These are phyloP conservation scores for Solanum sejunctum DNA, from an alignment of 257 asterid genomes.

Conservation along the genomic window DNA sequence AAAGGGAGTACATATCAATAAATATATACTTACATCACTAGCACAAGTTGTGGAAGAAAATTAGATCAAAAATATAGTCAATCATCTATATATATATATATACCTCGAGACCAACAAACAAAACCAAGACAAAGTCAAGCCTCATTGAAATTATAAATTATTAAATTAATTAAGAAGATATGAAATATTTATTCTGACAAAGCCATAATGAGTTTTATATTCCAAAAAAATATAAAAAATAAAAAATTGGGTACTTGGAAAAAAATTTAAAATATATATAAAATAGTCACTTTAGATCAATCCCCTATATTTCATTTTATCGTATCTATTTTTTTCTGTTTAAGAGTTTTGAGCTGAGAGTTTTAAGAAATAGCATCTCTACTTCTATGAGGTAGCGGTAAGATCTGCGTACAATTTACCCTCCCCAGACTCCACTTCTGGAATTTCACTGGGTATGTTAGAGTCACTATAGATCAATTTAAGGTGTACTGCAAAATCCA, in stretches of 20 bases:
- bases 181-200: neutral
- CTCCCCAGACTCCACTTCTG: too few relatives aligned
- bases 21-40: neutral
- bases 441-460: too few relatives aligned
- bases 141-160: neutral
- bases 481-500: too few relatives aligned
- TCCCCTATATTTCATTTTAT: too few relatives aligned
- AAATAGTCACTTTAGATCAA: neutral
- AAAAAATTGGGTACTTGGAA: too few relatives aligned
- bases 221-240: too few relatives aligned
- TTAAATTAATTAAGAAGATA: neutral
- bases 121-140: neutral
- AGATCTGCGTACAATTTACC: too few relatives aligned
- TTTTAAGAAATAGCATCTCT: too few relatives aligned
- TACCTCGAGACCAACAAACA: neutral
- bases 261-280: too few relatives aligned
- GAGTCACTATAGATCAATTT: neutral
- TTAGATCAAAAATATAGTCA: neutral
- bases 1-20: neutral
- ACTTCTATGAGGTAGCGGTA: too few relatives aligned
- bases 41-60: neutral
- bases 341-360: too few relatives aligned
- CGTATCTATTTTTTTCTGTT: too few relatives aligned
- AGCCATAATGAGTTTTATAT: neutral
- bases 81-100: neutral